These are phyloP conservation scores for Amylocarpus encephaloides DNA, from an alignment of 2,329 filamentous ascomycete genomes.

Conservation along the genomic window DNA sequence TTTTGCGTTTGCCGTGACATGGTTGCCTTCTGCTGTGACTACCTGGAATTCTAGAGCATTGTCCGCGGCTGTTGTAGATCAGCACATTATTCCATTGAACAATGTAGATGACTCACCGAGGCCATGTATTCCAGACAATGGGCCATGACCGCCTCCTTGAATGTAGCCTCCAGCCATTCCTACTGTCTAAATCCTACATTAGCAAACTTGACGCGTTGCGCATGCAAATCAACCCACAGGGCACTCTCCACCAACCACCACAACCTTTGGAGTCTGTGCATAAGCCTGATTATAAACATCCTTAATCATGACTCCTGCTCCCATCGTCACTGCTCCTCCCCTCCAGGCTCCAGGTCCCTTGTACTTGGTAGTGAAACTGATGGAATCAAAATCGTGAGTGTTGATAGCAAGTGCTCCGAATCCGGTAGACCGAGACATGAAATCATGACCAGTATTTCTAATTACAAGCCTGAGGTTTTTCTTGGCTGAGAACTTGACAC, in stretches of 20 bases:
- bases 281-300: slow-evolving; percentile 36
- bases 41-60: slow-evolving; percentile 43
- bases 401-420: slow-evolving; percentile 50
- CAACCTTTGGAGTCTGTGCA: slow-evolving; percentile 37
- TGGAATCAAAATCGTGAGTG: slow-evolving; percentile 48
- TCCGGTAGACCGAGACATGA: slow-evolving; percentile 53
- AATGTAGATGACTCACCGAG: slow-evolving; percentile 51
- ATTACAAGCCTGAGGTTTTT: slow-evolving; percentile 41
- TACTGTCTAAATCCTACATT: slow-evolving; percentile 34
- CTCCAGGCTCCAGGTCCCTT: slow-evolving; percentile 34
- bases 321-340: slow-evolving; percentile 46
- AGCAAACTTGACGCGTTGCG: background rate
- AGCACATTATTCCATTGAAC: slow-evolving; percentile 49
- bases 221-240: slow-evolving; percentile 31
- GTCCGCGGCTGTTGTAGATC: slow-evolving; percentile 45
- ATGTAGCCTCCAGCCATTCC: slow-evolving; percentile 53
- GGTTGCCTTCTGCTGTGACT: slow-evolving; percentile 40
- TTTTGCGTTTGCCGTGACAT: slow-evolving; percentile 37
- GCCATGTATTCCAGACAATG: slow-evolving; percentile 36
- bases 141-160: background rate
- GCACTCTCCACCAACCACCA: slow-evolving; percentile 48
- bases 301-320: slow-evolving; percentile 44
- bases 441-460: slow-evolving; percentile 45
- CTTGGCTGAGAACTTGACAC: slow-evolving; percentile 32
- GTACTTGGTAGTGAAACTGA: slow-evolving; percentile 34